Percentiles rank a stretch among this genome's conserved stretches.
Evolutionary conservation across 2,329 filamentous ascomycete genomes (phyloP).

Genomic region (Iodosphaeria phyllophila): DNA sequence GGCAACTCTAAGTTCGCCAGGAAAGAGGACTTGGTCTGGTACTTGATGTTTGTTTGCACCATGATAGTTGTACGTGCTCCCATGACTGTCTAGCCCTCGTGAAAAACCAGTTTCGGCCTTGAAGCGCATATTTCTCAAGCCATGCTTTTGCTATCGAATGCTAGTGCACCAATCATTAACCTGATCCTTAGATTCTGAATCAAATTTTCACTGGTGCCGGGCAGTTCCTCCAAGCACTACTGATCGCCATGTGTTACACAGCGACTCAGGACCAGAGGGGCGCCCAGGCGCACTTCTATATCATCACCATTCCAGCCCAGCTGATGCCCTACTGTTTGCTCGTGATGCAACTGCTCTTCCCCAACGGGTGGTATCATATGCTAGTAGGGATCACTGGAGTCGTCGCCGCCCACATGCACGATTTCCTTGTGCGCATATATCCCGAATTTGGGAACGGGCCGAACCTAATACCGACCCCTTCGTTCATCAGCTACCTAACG

Average conservation of each 20-base stretch:
- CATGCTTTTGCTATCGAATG: too few species aligned
- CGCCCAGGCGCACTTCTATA: slow-evolving; percentile 56
- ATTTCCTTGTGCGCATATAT: slow-evolving; percentile 78
- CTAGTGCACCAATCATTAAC: too few species aligned
- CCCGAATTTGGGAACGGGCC: slow-evolving; percentile 72
- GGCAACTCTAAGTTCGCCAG: slow-evolving; percentile 51
- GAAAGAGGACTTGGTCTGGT: slow-evolving; percentile 66
- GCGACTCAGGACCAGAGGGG: slow-evolving; percentile 73
- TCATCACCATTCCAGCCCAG: slow-evolving; percentile 69
- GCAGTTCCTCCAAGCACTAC: slow-evolving; percentile 44
- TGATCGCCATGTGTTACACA: slow-evolving; percentile 68
- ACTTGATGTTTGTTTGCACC: slow-evolving; percentile 52
- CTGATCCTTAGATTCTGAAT: slow-evolving; percentile 25
- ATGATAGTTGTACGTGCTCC: slow-evolving; percentile 57
- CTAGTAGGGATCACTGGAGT: slow-evolving; percentile 58
- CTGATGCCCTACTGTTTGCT: slow-evolving; percentile 69
- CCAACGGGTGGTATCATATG: slow-evolving; percentile 32
- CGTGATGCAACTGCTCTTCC: slow-evolving; percentile 49
- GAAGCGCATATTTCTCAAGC: too few species aligned
- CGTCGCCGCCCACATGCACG: slow-evolving; percentile 71
- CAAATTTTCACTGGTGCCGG: slow-evolving; percentile 28
- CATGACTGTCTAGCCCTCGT: too few species aligned
- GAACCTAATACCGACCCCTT: slow-evolving; percentile 59
- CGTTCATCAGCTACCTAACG: slow-evolving; percentile 50
- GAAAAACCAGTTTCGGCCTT: too few species aligned